phyloP scores from a whole-genome alignment of 768 basidiomycete species.

The Termitomyces titanicus region DNA sequence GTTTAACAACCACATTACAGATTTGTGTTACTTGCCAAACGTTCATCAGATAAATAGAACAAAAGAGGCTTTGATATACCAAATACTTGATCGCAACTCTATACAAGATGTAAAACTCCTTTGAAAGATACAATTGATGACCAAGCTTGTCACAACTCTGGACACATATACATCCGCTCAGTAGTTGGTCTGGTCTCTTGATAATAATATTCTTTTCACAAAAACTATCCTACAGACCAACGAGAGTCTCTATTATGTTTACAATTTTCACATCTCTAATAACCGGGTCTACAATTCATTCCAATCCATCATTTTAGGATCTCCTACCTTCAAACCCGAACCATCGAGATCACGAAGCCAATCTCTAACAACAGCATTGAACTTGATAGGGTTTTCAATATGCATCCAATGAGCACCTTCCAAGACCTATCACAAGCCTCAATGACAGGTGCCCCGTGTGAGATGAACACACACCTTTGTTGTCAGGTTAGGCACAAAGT shows the following conservation, averaged over 20 bases:
- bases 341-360: conserved; percentile 8
- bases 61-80: too few species aligned
- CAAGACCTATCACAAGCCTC: neutral
- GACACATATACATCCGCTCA: neutral
- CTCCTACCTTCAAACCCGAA: neutral
- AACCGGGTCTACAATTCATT: neutral
- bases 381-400: conserved; percentile 8
- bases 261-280: neutral
- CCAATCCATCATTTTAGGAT: neutral
- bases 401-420: conserved; percentile 15
- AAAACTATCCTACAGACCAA: too few species aligned
- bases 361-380: conserved; percentile 8
- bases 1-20: neutral
- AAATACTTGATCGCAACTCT: too few species aligned
- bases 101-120: neutral
- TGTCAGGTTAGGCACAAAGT: conserved; percentile 35
- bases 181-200: too few species aligned
- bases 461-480: conserved; percentile 27
- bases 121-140: too few species aligned
- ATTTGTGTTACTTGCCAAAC: neutral
- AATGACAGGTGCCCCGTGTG: neutral
- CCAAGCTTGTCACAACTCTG: neutral
- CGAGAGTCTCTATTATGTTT: too few species aligned
- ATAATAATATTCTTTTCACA: too few species aligned
- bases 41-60: too few species aligned